Conservation (phyloP, 1,284 basidiomycete genomes). For the Ganoderma lingzhi region DNA sequence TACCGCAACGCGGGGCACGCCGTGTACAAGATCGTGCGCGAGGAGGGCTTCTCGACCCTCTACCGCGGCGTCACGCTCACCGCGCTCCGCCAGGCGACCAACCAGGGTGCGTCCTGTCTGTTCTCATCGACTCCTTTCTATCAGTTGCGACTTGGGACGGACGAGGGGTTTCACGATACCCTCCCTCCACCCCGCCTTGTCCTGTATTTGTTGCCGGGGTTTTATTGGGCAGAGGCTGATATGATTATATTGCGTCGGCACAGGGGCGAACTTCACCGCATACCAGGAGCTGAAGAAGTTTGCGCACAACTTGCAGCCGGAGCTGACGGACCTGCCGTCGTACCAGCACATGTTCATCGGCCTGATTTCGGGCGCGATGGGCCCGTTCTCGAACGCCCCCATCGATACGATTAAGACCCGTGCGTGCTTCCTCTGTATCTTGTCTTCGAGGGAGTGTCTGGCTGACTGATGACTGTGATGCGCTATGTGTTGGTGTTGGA, state of each 20-base stretch:
- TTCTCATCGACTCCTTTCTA: too few relatives aligned
- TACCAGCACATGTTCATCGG: conserved; percentile 97
- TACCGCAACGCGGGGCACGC: conserved; percentile 98
- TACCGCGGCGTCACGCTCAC: conserved; percentile 96
- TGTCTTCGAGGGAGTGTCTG: background rate
- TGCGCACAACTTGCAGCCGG: conserved; percentile 82
- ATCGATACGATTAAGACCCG: conserved; percentile 98
- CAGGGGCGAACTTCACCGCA: conserved; percentile 97
- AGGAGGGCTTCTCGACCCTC: conserved; percentile 88
- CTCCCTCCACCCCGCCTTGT: too few relatives aligned
- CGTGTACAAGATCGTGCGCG: conserved; percentile 93
- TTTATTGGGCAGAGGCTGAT: background rate
- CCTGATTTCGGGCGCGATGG: conserved; percentile 96
- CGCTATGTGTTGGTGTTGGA: too few relatives aligned
- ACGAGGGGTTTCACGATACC: too few relatives aligned
- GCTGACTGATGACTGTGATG: background rate
- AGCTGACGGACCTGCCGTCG: conserved; percentile 80
- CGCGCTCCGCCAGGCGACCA: conserved; percentile 96
- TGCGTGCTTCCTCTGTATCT: conserved; percentile 46
- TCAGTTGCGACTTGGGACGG: too few relatives aligned
- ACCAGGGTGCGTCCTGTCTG: conserved; percentile 75
- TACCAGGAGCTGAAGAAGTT: conserved; percentile 97
- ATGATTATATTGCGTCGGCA: background rate
- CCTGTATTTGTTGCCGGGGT: background rate
- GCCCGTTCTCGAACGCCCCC: conserved; percentile 96